phyloP scores from a whole-genome alignment of 2,329 filamentous ascomycete species.

The Scedosporium aurantiacum region DNA sequence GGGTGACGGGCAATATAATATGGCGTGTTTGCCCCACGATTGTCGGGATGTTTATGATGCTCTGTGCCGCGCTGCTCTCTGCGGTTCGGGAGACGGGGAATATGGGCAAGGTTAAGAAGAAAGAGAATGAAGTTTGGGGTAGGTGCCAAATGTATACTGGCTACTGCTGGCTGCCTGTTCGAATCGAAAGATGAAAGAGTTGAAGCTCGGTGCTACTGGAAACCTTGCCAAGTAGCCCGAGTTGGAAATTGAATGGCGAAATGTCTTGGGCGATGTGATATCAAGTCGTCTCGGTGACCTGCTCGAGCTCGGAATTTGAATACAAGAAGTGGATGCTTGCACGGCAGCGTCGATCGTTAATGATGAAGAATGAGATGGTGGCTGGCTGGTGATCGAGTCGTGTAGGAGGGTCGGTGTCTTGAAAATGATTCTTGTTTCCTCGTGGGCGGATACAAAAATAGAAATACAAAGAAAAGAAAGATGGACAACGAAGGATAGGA shows the following conservation, averaged over 20 bases:
- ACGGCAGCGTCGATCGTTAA: background rate
- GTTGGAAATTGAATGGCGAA: background rate
- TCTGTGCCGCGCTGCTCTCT: background rate
- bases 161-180: background rate
- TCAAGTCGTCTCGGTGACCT: background rate
- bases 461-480: background rate
- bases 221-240: background rate
- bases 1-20: background rate
- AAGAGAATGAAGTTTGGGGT: background rate
- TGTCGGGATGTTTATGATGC: background rate
- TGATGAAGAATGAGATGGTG: background rate
- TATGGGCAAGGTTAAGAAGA: background rate
- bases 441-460: background rate
- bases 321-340: background rate
- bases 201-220: background rate
- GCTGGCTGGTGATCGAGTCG: background rate
- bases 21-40: background rate
- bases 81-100: background rate
- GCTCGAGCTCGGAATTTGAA: background rate
- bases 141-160: background rate
- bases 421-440: background rate
- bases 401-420: background rate
- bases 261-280: background rate
- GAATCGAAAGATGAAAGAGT: background rate
- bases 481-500: background rate